Conservation (phyloP, 176 grass and related monocot genomes). For the Rhipidocladum racemiflorum region DNA sequence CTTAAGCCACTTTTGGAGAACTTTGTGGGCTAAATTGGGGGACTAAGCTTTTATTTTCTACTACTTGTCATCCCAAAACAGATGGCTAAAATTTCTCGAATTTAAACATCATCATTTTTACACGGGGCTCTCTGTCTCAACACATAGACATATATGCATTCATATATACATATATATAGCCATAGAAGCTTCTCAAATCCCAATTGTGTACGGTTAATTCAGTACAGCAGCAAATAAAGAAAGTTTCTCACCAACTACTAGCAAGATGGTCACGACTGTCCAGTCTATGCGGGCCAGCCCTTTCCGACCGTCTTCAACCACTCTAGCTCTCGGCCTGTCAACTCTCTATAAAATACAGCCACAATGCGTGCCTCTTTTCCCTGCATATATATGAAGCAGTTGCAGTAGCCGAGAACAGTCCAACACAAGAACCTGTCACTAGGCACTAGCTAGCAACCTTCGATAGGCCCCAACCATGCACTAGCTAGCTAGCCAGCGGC, state of each 20-base stretch:
- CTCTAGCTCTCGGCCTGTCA: not conserved
- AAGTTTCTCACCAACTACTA: slow-evolving; percentile 30
- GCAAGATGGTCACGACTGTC: not conserved
- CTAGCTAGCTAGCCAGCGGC: not conserved
- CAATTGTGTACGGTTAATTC: not conserved
- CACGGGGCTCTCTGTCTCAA: too few relatives aligned
- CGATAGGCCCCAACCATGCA: not conserved
- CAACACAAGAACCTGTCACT: not conserved
- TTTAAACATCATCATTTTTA: too few relatives aligned
- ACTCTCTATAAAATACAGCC: slow-evolving; percentile 15
- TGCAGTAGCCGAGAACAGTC: not conserved
- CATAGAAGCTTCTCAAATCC: not conserved
- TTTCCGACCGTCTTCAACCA: slow-evolving; percentile 29
- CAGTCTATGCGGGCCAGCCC: not conserved
- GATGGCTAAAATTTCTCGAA: too few relatives aligned
- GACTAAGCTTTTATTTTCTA: too few relatives aligned
- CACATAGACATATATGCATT: not conserved
- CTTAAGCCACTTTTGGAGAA: too few relatives aligned
- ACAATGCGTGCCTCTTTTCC: not conserved
- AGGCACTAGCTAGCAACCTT: not conserved
- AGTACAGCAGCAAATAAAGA: not conserved
- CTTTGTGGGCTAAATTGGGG: too few relatives aligned
- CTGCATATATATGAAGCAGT: not conserved
- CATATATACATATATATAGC: not conserved
- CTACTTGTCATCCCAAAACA: too few relatives aligned